phyloP scores from a whole-genome alignment of 805 yeast genomes.

The Starmerella asiatica region DNA sequence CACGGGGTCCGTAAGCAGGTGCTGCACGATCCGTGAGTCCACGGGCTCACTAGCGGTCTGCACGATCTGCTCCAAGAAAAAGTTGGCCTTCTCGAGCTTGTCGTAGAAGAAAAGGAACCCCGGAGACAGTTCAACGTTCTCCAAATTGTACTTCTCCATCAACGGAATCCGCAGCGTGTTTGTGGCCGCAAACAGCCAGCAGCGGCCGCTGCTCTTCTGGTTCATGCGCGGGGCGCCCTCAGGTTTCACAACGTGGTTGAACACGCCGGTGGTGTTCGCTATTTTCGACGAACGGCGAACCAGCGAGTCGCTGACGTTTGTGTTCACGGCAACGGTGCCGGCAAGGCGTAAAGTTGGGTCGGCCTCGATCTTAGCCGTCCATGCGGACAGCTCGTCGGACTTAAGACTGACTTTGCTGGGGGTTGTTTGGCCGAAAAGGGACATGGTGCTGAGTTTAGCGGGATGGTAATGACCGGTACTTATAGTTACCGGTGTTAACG shows the following conservation, averaged over 20 bases:
- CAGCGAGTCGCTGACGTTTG: slow-evolving; percentile 21
- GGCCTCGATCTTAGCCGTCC: slow-evolving; percentile 21
- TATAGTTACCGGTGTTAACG: not conserved
- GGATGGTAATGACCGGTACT: not conserved
- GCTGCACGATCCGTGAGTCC: slow-evolving; percentile 58
- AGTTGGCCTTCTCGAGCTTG: slow-evolving; percentile 73
- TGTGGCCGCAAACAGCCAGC: slow-evolving; percentile 81
- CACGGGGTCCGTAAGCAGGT: slow-evolving; percentile 50
- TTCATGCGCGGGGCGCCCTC: slow-evolving; percentile 57
- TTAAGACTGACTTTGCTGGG: slow-evolving; percentile 10
- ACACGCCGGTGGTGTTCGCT: slow-evolving; percentile 25
- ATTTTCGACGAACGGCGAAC: slow-evolving; percentile 22
- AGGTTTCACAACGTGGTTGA: slow-evolving; percentile 33
- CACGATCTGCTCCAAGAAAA: slow-evolving; percentile 60
- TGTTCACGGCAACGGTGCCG: slow-evolving; percentile 24
- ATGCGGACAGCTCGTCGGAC: slow-evolving; percentile 18
- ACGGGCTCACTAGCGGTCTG: slow-evolving; percentile 54
- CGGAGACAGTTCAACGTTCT: slow-evolving; percentile 63
- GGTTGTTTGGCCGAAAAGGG: slow-evolving; percentile 10
- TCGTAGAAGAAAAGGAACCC: slow-evolving; percentile 72
- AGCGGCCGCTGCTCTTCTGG: slow-evolving; percentile 66
- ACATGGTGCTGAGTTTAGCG: slow-evolving; percentile 2
- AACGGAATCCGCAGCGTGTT: slow-evolving; percentile 56
- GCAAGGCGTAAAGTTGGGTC: slow-evolving; percentile 25
- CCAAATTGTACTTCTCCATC: slow-evolving; percentile 47